A percentile compares a stretch with the other conserved stretches of the same genome.
These are phyloP conservation scores for Lactifluus echinatus DNA, from an alignment of 768 basidiomycete species.

Conservation along the genomic window DNA sequence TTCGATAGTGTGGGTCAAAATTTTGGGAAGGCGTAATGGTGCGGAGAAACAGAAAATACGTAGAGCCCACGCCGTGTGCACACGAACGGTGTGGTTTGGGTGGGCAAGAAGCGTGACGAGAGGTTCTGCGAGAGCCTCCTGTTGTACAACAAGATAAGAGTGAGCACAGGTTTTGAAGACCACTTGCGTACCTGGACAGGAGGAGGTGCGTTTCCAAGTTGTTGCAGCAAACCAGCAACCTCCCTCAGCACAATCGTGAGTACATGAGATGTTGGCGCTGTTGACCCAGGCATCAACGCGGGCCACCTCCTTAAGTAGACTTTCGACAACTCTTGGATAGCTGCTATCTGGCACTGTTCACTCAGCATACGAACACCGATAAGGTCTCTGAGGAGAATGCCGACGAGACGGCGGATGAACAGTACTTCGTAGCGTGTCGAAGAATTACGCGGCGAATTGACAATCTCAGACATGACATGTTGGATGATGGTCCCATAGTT, in stretches of 20 bases:
- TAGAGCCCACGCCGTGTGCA: conserved; percentile 80
- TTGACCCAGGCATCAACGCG: conserved; percentile 81
- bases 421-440: conserved; percentile 65
- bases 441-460: conserved; percentile 47
- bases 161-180: neutral
- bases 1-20: conserved; percentile 70
- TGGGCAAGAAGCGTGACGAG: conserved; percentile 79
- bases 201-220: conserved; percentile 86
- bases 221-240: conserved; percentile 75
- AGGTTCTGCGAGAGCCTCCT: conserved; percentile 79
- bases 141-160: neutral
- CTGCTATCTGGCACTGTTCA: conserved; percentile 89
- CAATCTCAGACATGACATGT: conserved; percentile 74
- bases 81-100: conserved; percentile 79
- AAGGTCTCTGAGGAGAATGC: conserved; percentile 73
- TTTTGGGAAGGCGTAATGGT: conserved; percentile 74
- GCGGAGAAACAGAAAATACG: conserved; percentile 88
- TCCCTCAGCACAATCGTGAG: conserved; percentile 73
- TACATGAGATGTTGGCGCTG: conserved; percentile 55
- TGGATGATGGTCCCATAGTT: conserved; percentile 73
- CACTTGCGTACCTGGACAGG: conserved; percentile 57
- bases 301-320: conserved; percentile 88
- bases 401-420: conserved; percentile 61
- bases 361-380: conserved; percentile 84
- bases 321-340: conserved; percentile 78